These are phyloP conservation scores for Ceratocystis albifundus DNA, from an alignment of 2,329 filamentous ascomycete species.

Conservation along the genomic window DNA sequence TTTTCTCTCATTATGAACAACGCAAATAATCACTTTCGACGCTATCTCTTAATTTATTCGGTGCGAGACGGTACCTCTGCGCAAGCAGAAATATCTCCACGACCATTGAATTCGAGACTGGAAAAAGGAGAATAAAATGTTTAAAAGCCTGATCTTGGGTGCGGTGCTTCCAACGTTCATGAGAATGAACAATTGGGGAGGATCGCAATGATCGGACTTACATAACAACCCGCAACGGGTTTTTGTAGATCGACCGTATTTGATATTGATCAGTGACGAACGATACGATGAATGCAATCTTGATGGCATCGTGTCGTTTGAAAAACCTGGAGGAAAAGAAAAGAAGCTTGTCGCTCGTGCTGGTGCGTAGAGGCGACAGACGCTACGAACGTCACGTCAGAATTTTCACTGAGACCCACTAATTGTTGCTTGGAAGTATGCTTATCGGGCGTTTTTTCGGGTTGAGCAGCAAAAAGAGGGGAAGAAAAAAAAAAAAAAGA, in stretches of 20 bases:
- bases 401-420: no score
- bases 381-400: no score
- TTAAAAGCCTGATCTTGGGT: conserved; percentile 46
- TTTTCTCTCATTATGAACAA: conserved; percentile 36
- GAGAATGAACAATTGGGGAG: conserved; percentile 36
- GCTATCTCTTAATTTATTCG: conserved; percentile 31
- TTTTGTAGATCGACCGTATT: not conserved
- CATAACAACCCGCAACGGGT: conserved; percentile 29
- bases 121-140: conserved; percentile 42
- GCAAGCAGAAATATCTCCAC: conserved; percentile 32
- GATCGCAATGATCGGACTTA: conserved; percentile 51
- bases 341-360: no score
- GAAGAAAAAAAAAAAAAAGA: no score
- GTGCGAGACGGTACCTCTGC: conserved; percentile 36
- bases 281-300: no score
- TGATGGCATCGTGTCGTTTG: no score
- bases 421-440: no score
- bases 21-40: conserved; percentile 37
- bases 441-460: no score
- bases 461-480: no score
- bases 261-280: no score
- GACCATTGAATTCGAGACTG: conserved; percentile 39
- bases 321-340: no score
- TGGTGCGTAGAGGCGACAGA: no score
- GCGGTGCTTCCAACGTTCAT: conserved; percentile 41